Percentiles rank a stretch among this genome's conserved stretches.
Evolutionary conservation across 2,329 filamentous ascomycete genomes (phyloP).

Genomic region (Penicillium sp.): DNA sequence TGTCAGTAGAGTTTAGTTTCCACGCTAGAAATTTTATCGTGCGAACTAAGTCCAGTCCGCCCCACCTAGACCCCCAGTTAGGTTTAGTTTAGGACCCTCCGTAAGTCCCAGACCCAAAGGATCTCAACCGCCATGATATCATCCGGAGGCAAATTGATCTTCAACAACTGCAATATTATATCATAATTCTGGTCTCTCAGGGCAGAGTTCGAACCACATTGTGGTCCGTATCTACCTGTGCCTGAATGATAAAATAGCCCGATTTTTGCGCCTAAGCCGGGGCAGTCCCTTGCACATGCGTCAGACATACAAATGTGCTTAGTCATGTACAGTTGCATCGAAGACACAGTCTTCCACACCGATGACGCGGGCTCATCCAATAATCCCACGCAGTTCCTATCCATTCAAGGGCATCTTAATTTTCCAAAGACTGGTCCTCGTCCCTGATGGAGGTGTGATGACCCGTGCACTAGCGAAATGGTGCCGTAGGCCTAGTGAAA

Average conservation of each 20-base stretch:
- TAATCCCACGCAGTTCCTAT: background rate
- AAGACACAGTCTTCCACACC: constrained; percentile 12
- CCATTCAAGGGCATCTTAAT: background rate
- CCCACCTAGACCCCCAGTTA: background rate
- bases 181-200: background rate
- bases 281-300: background rate
- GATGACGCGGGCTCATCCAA: constrained; percentile 2
- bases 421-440: background rate
- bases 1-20: background rate
- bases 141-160: constrained; percentile 8
- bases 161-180: background rate
- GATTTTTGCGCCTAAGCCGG: background rate
- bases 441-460: constrained; percentile 9
- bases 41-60: background rate
- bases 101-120: background rate
- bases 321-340: constrained; percentile 1
- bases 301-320: background rate
- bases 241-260: background rate
- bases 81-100: background rate
- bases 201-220: background rate
- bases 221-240: background rate
- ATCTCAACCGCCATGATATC: constrained; percentile 11
- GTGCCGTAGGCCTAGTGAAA: background rate
- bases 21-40: background rate
- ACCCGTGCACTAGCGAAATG: constrained; percentile 13